phyloP scores from a whole-genome alignment of 139 green algal genomes.

The Chlorella sorokiniana region DNA sequence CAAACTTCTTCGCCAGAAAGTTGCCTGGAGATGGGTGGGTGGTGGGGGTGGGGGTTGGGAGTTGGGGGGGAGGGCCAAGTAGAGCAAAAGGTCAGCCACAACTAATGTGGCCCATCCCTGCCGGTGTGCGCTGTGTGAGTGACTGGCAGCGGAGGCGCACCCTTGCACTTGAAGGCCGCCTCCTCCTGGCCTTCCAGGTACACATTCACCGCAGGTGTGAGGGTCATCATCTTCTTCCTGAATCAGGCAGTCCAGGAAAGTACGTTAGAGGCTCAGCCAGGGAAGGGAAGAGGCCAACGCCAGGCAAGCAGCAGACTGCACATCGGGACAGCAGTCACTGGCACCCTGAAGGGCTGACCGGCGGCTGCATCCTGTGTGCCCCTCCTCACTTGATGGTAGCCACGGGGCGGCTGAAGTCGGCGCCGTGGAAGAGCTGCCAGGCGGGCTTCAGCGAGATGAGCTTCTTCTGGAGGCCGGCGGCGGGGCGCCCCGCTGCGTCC shows the following conservation, averaged over 20 bases:
- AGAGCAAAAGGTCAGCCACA: too few species aligned
- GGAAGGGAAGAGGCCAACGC: background rate
- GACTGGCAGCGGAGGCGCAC: background rate
- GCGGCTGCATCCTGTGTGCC: too few species aligned
- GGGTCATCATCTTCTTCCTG: conserved; percentile 3
- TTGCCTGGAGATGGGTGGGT: background rate
- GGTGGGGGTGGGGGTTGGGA: too few species aligned
- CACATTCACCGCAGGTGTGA: background rate
- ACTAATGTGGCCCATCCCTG: too few species aligned
- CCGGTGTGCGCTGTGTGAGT: too few species aligned
- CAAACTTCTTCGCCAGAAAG: conserved; percentile 10
- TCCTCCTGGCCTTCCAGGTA: background rate
- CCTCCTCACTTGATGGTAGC: conserved; percentile 20
- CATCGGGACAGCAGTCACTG: too few species aligned
- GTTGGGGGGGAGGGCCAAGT: too few species aligned
- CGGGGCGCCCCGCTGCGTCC: background rate
- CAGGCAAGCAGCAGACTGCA: too few species aligned
- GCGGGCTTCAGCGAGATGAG: background rate
- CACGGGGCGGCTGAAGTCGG: background rate
- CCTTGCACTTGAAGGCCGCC: background rate
- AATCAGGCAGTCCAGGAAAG: background rate
- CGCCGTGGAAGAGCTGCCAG: background rate
- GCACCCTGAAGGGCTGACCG: too few species aligned
- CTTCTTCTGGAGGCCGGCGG: conserved; percentile 5
- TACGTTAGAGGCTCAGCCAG: too few species aligned